Conservation (phyloP, 352 stramenopile species). For the Pythium apleroticum region DNA sequence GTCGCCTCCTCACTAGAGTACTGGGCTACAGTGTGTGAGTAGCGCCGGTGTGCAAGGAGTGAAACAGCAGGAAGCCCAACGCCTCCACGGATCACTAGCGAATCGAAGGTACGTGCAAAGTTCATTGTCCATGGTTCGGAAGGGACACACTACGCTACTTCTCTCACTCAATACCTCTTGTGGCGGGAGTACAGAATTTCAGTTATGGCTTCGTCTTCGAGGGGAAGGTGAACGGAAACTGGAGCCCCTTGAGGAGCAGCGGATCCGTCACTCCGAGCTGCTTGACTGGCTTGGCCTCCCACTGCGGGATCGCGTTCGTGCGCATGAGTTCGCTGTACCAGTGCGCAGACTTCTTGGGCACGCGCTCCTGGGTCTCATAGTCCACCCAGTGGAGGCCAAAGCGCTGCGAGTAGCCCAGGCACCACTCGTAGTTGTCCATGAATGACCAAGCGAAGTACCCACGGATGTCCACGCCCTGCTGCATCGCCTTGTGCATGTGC, state of each 20-base stretch:
- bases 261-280: neutral
- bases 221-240: neutral
- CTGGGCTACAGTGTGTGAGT: too few relatives aligned
- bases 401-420: constrained; percentile 50
- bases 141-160: too few relatives aligned
- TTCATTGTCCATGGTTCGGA: too few relatives aligned
- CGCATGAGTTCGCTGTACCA: constrained; percentile 50
- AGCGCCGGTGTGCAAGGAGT: too few relatives aligned
- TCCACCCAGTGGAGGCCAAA: constrained; percentile 61
- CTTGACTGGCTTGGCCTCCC: neutral
- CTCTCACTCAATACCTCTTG: too few relatives aligned
- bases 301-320: constrained; percentile 36
- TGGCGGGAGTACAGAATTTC: too few relatives aligned
- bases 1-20: too few relatives aligned
- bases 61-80: too few relatives aligned
- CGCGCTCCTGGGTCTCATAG: constrained; percentile 52
- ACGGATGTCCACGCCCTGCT: constrained; percentile 49
- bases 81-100: too few relatives aligned
- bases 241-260: neutral
- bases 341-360: constrained; percentile 49
- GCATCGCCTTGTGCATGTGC: constrained; percentile 55
- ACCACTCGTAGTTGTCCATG: constrained; percentile 96
- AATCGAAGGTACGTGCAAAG: too few relatives aligned
- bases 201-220: neutral
- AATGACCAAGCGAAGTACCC: constrained; percentile 92